A percentile compares a stretch with the other conserved stretches of the same genome.
Conservation (phyloP, 2,329 filamentous ascomycete species). For the Aspergillus caelatus region DNA sequence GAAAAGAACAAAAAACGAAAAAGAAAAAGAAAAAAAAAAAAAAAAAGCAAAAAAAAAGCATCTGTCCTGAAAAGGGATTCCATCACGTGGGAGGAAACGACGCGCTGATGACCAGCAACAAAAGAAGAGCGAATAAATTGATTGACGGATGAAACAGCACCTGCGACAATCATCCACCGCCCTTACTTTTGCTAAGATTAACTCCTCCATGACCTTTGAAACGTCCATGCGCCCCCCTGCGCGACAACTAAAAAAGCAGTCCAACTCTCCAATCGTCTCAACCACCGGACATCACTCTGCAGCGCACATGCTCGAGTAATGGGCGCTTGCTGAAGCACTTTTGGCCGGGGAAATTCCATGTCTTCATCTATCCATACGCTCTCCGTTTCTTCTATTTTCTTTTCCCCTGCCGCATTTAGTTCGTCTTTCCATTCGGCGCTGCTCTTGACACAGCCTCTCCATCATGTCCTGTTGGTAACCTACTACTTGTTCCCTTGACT, state of each 20-base stretch:
- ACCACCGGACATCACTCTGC: neutral
- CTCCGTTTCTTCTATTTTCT: neutral
- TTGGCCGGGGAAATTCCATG: neutral
- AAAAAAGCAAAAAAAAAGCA: no score
- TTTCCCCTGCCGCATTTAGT: neutral
- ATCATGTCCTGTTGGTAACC: neutral
- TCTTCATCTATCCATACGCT: neutral
- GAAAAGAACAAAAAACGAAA: no score
- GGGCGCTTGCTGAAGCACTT: slow-evolving; percentile 1
- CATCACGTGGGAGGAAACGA: neutral
- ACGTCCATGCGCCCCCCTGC: neutral
- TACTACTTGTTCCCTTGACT: neutral
- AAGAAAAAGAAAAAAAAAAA: no score
- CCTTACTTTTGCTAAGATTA: neutral
- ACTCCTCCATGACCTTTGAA: neutral
- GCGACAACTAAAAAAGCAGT: slow-evolving; percentile 3
- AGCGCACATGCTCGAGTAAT: neutral
- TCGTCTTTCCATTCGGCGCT: neutral
- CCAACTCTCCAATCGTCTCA: neutral
- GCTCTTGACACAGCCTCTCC: slow-evolving; percentile 7
- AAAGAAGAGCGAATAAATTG: neutral
- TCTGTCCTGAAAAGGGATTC: neutral
- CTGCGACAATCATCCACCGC: slow-evolving; percentile 4
- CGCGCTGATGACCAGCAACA: neutral
- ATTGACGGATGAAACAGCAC: slow-evolving; percentile 3